Percentiles rank a stretch among this genome's conserved stretches.
These are phyloP conservation scores for Rachicladosporium sp. DNA, from an alignment of 2,329 filamentous ascomycete species.

Conservation along the genomic window DNA sequence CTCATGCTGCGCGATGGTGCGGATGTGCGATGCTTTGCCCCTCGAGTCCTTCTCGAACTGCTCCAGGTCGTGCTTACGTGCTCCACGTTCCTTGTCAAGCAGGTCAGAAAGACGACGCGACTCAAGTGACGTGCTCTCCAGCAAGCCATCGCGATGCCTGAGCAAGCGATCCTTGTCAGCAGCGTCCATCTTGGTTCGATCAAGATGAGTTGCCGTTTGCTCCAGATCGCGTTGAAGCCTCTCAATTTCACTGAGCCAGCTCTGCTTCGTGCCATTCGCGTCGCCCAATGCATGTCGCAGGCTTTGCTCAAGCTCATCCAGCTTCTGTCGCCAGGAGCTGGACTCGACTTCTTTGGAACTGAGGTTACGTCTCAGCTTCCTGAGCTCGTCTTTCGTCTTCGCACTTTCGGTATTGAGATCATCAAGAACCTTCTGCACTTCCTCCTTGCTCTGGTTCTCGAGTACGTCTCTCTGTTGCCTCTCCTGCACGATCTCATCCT, in stretches of 20 bases:
- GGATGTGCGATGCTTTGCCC: conserved; percentile 74
- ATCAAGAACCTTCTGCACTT: conserved; percentile 85
- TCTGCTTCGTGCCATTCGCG: conserved; percentile 72
- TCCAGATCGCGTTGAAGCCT: conserved; percentile 84
- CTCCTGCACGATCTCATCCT: conserved; percentile 63
- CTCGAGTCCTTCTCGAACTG: conserved; percentile 82
- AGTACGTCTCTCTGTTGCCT: conserved; percentile 76
- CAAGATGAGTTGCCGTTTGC: conserved; percentile 68
- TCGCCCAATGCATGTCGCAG: conserved; percentile 79
- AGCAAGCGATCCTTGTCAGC: conserved; percentile 87
- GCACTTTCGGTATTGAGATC: conserved; percentile 80
- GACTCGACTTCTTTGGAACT: conserved; percentile 79
- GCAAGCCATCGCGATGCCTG: conserved; percentile 73
- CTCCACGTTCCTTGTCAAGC: conserved; percentile 78
- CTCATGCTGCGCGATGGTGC: conserved; percentile 75
- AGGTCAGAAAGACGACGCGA: conserved; percentile 73
- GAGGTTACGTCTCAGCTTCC: conserved; percentile 69
- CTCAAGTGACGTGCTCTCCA: conserved; percentile 82
- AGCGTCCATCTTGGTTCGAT: conserved; percentile 61
- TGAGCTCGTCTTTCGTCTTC: conserved; percentile 71
- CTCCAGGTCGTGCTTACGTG: conserved; percentile 73
- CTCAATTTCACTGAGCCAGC: conserved; percentile 67
- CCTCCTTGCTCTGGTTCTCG: conserved; percentile 80
- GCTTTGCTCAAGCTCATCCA: conserved; percentile 81
- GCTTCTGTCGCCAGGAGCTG: conserved; percentile 77